Percentiles rank a stretch among this genome's conserved stretches.
phyloP scores from a whole-genome alignment of 257 asterid species.

The Petunia axillaris region DNA sequence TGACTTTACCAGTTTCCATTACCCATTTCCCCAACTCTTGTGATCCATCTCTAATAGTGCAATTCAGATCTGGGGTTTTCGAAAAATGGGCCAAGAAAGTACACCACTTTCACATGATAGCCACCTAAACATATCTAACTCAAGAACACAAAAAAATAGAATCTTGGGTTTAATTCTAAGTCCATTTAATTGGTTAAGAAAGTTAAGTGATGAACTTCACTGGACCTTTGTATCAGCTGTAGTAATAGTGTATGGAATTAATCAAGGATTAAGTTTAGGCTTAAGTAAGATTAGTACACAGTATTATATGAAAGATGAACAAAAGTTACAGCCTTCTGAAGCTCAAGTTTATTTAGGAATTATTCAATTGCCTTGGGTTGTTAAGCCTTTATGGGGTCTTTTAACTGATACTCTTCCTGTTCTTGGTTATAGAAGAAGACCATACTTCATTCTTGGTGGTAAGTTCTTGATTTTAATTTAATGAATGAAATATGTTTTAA shows the following conservation, averaged over 20 bases:
- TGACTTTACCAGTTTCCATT: too few relatives aligned
- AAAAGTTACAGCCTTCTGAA: conserved; percentile 64
- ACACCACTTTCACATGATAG: conserved; percentile 27
- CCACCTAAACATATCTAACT: conserved; percentile 29
- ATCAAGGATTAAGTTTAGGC: conserved; percentile 60
- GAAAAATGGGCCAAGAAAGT: conserved; percentile 49
- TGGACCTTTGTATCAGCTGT: conserved; percentile 62
- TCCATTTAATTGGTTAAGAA: conserved; percentile 66
- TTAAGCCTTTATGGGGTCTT: conserved; percentile 77
- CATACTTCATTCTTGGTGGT: conserved; percentile 60
- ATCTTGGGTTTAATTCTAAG: conserved; percentile 33
- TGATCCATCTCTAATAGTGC: too few relatives aligned
- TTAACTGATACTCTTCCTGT: conserved; percentile 65
- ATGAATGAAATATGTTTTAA: neutral
- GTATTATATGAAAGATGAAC: conserved; percentile 78
- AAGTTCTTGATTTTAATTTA: neutral
- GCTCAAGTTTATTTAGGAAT: conserved; percentile 68
- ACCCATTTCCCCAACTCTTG: too few relatives aligned
- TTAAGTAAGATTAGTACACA: conserved; percentile 64
- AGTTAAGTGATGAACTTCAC: conserved; percentile 51
- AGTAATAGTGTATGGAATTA: conserved; percentile 60
- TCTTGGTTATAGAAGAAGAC: conserved; percentile 57
- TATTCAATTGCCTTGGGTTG: conserved; percentile 66
- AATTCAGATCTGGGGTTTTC: neutral
- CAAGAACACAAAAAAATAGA: conserved; percentile 31